These are phyloP conservation scores for Tetrahymena malaccensis DNA, from an alignment of 73 alveolate genomes.

Conservation along the genomic window DNA sequence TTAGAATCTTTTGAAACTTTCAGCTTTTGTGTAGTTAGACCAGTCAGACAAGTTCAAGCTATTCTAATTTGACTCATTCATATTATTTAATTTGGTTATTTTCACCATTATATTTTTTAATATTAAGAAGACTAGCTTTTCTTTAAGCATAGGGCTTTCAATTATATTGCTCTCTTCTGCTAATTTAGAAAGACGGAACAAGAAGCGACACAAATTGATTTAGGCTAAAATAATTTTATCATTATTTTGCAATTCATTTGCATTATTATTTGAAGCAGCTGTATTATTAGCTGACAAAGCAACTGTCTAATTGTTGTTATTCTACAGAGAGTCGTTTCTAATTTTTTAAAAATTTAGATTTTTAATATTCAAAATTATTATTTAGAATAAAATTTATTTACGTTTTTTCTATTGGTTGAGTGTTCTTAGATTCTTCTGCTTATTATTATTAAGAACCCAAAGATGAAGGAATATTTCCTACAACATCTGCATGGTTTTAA, in stretches of 20 bases:
- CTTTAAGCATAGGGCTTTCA: constrained; percentile 9
- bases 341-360: neutral
- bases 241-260: neutral
- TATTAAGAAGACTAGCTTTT: constrained; percentile 15
- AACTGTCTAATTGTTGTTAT: neutral
- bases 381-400: neutral
- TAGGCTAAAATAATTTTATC: constrained; percentile 17
- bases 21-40: constrained; percentile 1
- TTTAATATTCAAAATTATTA: neutral
- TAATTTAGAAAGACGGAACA: constrained; percentile 21
- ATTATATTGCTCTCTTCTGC: constrained; percentile 15
- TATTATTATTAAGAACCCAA: neutral
- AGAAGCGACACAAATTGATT: constrained; percentile 18
- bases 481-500: neutral
- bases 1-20: neutral
- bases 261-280: neutral
- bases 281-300: neutral
- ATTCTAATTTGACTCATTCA: constrained; percentile 11
- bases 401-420: constrained; percentile 2
- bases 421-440: neutral
- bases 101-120: constrained; percentile 29
- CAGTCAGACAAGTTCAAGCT: constrained; percentile 2
- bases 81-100: constrained; percentile 9
- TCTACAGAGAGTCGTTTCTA: neutral
- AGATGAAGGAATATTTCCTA: neutral